A percentile compares a stretch with the other conserved stretches of the same genome.
Evolutionary conservation across 768 basidiomycete genomes (phyloP).

Genomic region (Neoboletus subvelutipes): DNA sequence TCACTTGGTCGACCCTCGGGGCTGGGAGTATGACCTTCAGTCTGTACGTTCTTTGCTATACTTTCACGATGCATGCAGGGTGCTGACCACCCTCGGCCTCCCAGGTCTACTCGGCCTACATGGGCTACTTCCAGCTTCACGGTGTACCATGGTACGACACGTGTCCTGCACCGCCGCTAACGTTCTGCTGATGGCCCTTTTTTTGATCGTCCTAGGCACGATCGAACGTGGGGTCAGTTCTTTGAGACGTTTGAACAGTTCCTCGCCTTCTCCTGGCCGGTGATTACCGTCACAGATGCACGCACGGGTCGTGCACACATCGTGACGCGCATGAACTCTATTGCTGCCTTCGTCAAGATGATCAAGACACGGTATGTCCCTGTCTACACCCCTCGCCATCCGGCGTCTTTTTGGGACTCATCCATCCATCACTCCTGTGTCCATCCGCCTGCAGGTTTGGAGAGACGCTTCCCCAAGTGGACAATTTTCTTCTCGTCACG

Average conservation of each 20-base stretch:
- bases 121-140: conserved; percentile 74
- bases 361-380: conserved; percentile 66
- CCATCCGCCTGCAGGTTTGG: conserved; percentile 49
- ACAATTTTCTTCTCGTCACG: conserved; percentile 65
- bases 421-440: not conserved
- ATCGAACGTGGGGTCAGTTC: conserved; percentile 74
- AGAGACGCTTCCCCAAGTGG: conserved; percentile 68
- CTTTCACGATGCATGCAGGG: not conserved
- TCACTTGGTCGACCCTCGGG: conserved; percentile 68
- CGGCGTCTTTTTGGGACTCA: not conserved
- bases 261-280: conserved; percentile 81
- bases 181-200: not conserved
- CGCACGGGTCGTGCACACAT: conserved; percentile 75
- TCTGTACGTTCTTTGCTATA: conserved; percentile 49
- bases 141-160: conserved; percentile 58
- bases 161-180: not conserved
- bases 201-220: conserved; percentile 51
- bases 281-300: conserved; percentile 71
- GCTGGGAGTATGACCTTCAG: conserved; percentile 80
- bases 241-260: conserved; percentile 81
- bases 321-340: conserved; percentile 69
- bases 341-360: conserved; percentile 81
- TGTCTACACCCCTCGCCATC: not conserved
- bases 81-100: not conserved
- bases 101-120: conserved; percentile 71